Conservation (phyloP, 2,329 filamentous ascomycete genomes). For the Daldinia sp. region DNA sequence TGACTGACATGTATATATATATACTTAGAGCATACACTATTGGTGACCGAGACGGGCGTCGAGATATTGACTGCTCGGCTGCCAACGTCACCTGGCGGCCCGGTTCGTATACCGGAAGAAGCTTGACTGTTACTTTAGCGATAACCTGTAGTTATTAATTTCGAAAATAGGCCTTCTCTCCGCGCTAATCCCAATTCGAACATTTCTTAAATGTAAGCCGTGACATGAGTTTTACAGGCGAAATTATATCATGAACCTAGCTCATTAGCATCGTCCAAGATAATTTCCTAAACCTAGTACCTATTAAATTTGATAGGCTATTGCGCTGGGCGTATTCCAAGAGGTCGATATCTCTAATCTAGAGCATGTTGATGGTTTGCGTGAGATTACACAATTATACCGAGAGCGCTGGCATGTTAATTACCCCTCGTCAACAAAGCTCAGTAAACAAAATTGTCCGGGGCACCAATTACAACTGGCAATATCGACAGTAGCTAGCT, state of each 20-base stretch:
- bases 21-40: not conserved
- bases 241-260: not conserved
- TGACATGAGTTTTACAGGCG: not conserved
- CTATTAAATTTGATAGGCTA: not conserved
- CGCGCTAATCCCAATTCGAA: not conserved
- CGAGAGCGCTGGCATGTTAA: not conserved
- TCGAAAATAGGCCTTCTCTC: not conserved
- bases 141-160: not conserved
- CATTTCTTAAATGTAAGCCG: not conserved
- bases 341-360: too few species aligned
- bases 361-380: not conserved
- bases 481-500: conserved; percentile 20
- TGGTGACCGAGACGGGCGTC: not conserved
- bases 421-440: conserved; percentile 8
- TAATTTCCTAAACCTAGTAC: not conserved
- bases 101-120: not conserved
- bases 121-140: conserved; percentile 6
- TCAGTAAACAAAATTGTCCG: conserved; percentile 18
- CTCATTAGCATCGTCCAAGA: not conserved
- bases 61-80: not conserved
- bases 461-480: conserved; percentile 19
- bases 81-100: not conserved
- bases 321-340: not conserved
- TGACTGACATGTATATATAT: not conserved
- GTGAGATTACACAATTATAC: not conserved